Evolutionary conservation across 345 rosid genomes (phyloP).

Genomic region (Viola odorata): DNA sequence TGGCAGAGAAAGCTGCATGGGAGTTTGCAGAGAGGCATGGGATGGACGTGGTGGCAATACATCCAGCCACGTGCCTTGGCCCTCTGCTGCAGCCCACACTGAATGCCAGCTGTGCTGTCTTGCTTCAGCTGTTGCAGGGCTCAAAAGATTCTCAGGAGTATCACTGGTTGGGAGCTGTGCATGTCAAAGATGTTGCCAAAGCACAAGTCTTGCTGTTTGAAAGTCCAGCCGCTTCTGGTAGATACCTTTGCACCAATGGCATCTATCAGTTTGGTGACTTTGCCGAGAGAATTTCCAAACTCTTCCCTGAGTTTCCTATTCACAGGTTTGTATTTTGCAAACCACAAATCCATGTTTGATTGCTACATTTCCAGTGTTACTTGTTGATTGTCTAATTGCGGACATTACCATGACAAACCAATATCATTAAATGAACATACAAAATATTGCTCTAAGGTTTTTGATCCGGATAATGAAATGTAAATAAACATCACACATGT

Average conservation of each 20-base stretch:
- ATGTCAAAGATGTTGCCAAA: conserved; percentile 70
- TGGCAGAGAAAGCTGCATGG: conserved; percentile 85
- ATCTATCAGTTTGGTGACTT: conserved; percentile 69
- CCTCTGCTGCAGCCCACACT: conserved; percentile 60
- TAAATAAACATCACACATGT: too few species aligned
- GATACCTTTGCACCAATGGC: conserved; percentile 75
- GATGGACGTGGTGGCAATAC: conserved; percentile 58
- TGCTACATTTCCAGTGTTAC: too few species aligned
- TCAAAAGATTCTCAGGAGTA: conserved; percentile 56
- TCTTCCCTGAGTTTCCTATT: conserved; percentile 60
- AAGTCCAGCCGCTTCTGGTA: conserved; percentile 54
- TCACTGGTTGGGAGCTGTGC: conserved; percentile 78
- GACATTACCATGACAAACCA: too few species aligned
- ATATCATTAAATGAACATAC: too few species aligned
- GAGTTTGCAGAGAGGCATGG: conserved; percentile 56
- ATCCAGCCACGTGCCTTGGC: conserved; percentile 75
- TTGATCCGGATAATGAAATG: too few species aligned
- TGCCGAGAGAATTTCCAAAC: conserved; percentile 48
- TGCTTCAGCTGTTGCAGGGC: conserved; percentile 58
- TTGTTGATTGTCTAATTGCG: too few species aligned
- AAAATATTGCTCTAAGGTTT: too few species aligned
- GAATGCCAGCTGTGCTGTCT: conserved; percentile 73
- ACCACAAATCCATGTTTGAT: too few species aligned
- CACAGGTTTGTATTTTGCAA: conserved; percentile 65
- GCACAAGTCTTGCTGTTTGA: conserved; percentile 58